A percentile compares a stretch with the other conserved stretches of the same genome.
These are phyloP conservation scores for Penicillium cataractarum DNA, from an alignment of 495 filamentous ascomycete species.

Conservation along the genomic window DNA sequence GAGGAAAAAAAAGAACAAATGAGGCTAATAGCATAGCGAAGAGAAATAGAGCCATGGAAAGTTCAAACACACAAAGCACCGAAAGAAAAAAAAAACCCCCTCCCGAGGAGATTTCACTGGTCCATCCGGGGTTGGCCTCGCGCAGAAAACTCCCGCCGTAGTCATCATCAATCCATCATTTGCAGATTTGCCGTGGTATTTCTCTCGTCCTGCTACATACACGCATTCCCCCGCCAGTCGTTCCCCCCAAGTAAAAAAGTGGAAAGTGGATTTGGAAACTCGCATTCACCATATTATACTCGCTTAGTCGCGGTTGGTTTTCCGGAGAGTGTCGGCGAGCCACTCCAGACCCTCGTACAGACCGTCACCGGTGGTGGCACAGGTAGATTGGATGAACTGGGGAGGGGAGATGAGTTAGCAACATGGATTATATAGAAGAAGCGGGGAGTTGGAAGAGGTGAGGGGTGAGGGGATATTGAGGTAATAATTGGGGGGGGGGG, in stretches of 20 bases:
- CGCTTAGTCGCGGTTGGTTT: conserved; percentile 80
- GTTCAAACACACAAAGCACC: conserved; percentile 42
- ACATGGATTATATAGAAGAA: not conserved
- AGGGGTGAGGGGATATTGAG: not conserved
- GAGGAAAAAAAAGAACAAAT: conserved; percentile 44
- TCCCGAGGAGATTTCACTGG: conserved; percentile 11
- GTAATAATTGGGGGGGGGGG: not conserved
- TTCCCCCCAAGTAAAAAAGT: conserved; percentile 11
- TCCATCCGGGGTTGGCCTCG: conserved; percentile 27
- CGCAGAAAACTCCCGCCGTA: conserved; percentile 42
- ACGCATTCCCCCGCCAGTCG: conserved; percentile 22
- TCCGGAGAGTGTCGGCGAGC: conserved; percentile 93
- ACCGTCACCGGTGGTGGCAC: conserved; percentile 98
- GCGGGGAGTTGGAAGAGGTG: too few species aligned
- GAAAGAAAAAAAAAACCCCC: conserved; percentile 31
- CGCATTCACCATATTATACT: conserved; percentile 32
- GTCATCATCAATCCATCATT: conserved; percentile 46
- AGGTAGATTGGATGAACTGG: conserved; percentile 99
- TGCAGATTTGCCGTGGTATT: conserved; percentile 46
- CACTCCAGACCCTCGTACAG: conserved; percentile 99
- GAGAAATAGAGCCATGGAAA: conserved; percentile 45
- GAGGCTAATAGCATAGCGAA: conserved; percentile 53
- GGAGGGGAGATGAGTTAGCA: conserved; percentile 21
- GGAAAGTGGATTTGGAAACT: conserved; percentile 3
- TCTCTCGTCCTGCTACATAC: conserved; percentile 42